Base-by-base conservation (phyloP, 1,284 basidiomycete species). In the Trichosporon inkin region DNA sequence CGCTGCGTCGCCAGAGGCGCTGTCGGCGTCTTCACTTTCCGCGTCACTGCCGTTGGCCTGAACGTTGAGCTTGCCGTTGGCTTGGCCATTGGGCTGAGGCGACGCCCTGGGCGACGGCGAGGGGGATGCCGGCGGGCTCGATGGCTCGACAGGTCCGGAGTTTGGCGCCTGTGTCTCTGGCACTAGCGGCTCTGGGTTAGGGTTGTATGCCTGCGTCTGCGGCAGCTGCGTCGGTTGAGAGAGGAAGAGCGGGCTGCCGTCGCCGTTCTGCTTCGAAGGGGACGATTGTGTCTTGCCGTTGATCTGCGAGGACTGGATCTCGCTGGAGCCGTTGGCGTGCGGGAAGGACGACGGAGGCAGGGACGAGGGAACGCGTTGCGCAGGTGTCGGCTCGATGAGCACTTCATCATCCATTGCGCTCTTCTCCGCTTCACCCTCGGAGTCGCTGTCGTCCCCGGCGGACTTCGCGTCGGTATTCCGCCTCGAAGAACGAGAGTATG, bases 141-240 rank as follows among this genome's bases (percentile, higher is more conserved):
- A 49, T 4, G 44, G 44, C 10, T 24, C 13, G 22, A 49, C 28
- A 16, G 44, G 44, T 6, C 44, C 44, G 24, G 22, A 28, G 44
- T 62, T 55, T 19, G 56, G 52, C 20, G 37, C 39, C 40, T 62
- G 62, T 14, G 62, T 67, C 36, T 68, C 68, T 20, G 66, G 53
- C 36, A 66, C 55, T 53, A 67, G 37, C 36, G 61, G 60, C 5
- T 55, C 55, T 0, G 69, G 69, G 41, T 62, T 60, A 13, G 68
- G 44, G 49, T 68, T 64, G 52, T 61, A 61, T 6, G 59, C 62
- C 62, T 72, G 71, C 16, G 71, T 72, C 37, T 62, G 63, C 4
- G 62, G 64, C 3, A 62, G 36, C 40, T 68, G 71, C 10, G 67
- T 66, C 16, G 63, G 62, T 37, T 67, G 67, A 2, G 69, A 61